Conservation (phyloP, 768 basidiomycete genomes). For the Mrakia blollopis region DNA sequence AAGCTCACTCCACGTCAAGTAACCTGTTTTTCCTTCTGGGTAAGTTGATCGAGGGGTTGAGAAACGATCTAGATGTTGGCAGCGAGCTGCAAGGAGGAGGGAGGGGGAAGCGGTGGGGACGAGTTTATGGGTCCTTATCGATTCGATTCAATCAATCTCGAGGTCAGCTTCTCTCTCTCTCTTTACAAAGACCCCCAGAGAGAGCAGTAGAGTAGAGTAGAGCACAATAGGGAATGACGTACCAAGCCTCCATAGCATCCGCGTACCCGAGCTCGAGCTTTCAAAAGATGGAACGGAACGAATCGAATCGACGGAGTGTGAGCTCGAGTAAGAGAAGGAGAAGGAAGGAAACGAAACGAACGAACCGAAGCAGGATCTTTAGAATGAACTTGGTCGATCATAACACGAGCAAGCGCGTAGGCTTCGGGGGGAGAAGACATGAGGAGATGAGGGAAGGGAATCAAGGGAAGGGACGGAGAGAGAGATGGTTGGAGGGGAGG, state of each 20-base stretch:
- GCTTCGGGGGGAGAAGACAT: background rate
- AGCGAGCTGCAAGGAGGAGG: conserved; percentile 24
- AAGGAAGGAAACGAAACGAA: background rate
- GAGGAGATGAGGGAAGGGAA: background rate
- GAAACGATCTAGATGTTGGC: conserved; percentile 27
- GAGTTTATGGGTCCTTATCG: conserved; percentile 2
- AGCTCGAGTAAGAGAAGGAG: no score
- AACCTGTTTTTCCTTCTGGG: conserved; percentile 18
- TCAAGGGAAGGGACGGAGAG: conserved; percentile 6
- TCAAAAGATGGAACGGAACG: background rate
- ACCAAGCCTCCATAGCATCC: conserved; percentile 25
- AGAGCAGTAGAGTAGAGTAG: background rate
- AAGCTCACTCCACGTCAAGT: conserved; percentile 15
- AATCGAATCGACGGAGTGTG: no score
- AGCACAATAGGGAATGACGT: background rate
- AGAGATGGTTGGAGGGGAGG: no score
- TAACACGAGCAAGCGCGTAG: background rate
- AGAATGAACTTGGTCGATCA: conserved; percentile 18
- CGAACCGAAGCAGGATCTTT: conserved; percentile 12
- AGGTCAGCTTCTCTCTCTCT: no score
- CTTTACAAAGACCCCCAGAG: background rate
- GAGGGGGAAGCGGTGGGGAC: background rate
- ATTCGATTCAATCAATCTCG: no score
- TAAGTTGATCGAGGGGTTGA: conserved; percentile 9
- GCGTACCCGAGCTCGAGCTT: conserved; percentile 30